Conservation (phyloP, 2,329 filamentous ascomycete genomes). For the Cladosporium sp. region DNA sequence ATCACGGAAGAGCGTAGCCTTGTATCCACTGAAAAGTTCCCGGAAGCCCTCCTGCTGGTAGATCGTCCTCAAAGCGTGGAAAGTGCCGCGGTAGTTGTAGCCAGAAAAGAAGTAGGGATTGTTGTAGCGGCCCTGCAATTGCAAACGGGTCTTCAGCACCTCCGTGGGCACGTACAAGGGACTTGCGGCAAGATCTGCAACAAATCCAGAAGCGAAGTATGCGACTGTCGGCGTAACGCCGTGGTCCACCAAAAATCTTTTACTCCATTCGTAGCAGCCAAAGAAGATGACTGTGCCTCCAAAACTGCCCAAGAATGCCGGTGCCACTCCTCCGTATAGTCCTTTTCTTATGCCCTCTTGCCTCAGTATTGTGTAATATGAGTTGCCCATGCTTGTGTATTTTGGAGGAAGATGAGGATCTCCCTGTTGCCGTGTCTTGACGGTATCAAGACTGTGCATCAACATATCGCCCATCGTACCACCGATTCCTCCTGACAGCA, state of each 20-base stretch:
- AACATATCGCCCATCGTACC: slow-evolving; percentile 93
- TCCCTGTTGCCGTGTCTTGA: slow-evolving; percentile 96
- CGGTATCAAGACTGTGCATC: slow-evolving; percentile 98
- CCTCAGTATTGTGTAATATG: slow-evolving; percentile 87
- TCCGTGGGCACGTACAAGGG: slow-evolving; percentile 95
- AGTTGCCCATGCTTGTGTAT: slow-evolving; percentile 84
- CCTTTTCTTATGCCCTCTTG: slow-evolving; percentile 86
- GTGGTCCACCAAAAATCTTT: slow-evolving; percentile 78
- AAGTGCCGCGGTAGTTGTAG: slow-evolving; percentile 88
- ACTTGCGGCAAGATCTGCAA: slow-evolving; percentile 88
- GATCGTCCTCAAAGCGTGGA: slow-evolving; percentile 82
- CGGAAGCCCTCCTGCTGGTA: slow-evolving; percentile 73
- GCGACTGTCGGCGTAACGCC: slow-evolving; percentile 78
- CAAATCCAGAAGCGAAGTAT: slow-evolving; percentile 83
- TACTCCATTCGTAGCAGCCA: slow-evolving; percentile 92
- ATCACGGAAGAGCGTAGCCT: slow-evolving; percentile 89
- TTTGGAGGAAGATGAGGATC: slow-evolving; percentile 89
- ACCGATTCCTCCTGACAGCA: slow-evolving; percentile 90
- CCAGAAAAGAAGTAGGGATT: slow-evolving; percentile 91
- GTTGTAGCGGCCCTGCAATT: slow-evolving; percentile 90
- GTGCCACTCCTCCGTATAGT: slow-evolving; percentile 88
- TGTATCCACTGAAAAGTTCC: slow-evolving; percentile 94
- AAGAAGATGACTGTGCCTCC: slow-evolving; percentile 94
- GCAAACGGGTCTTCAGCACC: slow-evolving; percentile 93
- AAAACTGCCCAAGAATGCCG: slow-evolving; percentile 87